Conservation (phyloP, 2,329 filamentous ascomycete genomes). For the Falciphora oryzae region DNA sequence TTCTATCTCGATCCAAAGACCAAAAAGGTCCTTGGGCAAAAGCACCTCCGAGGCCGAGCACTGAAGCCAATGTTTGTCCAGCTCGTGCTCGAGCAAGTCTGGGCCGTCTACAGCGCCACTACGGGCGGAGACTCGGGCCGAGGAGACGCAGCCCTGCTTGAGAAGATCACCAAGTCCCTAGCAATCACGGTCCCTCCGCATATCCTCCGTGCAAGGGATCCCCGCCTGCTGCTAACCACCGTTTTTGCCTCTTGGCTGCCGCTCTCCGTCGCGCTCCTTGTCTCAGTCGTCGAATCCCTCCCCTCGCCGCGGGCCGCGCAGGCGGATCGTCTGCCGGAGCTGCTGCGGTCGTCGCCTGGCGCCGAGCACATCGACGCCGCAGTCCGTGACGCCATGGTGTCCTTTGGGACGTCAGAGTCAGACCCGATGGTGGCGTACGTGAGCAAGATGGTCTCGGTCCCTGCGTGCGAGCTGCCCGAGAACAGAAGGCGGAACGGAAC, state of each 20-base stretch:
- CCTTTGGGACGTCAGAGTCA: conserved; percentile 64
- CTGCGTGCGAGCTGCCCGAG: conserved; percentile 83
- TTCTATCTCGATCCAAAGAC: conserved; percentile 97
- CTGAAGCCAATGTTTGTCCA: conserved; percentile 98
- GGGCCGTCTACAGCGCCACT: conserved; percentile 92
- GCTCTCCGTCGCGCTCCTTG: conserved; percentile 82
- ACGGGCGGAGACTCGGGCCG: conserved; percentile 75
- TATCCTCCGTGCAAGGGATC: conserved; percentile 75
- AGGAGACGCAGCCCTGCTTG: conserved; percentile 74
- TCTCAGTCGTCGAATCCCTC: conserved; percentile 89
- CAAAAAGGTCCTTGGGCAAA: conserved; percentile 82
- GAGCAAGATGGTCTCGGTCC: conserved; percentile 96
- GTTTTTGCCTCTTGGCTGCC: conserved; percentile 89
- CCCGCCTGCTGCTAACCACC: conserved; percentile 74
- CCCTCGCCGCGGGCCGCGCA: conserved; percentile 81
- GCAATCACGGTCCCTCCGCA: conserved; percentile 80
- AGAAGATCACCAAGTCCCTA: conserved; percentile 93
- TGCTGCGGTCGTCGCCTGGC: conserved; percentile 77
- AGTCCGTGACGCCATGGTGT: conserved; percentile 74
- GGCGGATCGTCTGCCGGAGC: conserved; percentile 67
- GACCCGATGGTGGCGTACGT: conserved; percentile 90
- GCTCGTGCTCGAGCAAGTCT: conserved; percentile 89
- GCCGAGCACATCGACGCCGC: conserved; percentile 60
- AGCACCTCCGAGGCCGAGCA: conserved; percentile 86
- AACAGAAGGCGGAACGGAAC: conserved; percentile 70